phyloP scores from a whole-genome alignment of 2,329 filamentous ascomycete species.

The Fusarium foetens region DNA sequence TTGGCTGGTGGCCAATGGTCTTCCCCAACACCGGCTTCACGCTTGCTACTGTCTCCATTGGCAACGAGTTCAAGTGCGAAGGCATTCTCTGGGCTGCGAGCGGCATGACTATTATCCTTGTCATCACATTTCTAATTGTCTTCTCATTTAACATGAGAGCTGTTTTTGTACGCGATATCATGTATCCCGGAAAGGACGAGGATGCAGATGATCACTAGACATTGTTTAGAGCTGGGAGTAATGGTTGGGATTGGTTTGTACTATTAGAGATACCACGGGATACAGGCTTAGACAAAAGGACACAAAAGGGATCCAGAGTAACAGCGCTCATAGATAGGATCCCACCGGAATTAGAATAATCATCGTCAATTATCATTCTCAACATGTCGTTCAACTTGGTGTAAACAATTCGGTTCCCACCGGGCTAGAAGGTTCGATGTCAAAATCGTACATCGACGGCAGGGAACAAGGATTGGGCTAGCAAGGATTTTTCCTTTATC shows the following conservation, averaged over 20 bases:
- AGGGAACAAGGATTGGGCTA: neutral
- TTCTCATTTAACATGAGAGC: constrained; percentile 57
- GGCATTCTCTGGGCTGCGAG: constrained; percentile 59
- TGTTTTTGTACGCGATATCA: constrained; percentile 62
- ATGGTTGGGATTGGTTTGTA: neutral
- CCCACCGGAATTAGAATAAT: neutral
- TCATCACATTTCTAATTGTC: constrained; percentile 57
- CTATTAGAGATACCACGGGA: constrained; percentile 26
- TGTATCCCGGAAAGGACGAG: constrained; percentile 66
- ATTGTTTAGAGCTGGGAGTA: neutral
- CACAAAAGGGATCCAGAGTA: neutral
- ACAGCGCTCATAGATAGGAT: neutral
- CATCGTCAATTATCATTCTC: neutral
- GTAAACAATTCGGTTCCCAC: neutral
- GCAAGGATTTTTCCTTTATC: neutral
- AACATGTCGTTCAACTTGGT: neutral
- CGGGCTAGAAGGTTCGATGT: constrained; percentile 10
- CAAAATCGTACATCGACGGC: neutral
- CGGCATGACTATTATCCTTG: constrained; percentile 60
- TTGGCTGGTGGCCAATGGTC: constrained; percentile 73
- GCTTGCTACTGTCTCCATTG: constrained; percentile 65
- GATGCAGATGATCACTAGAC: constrained; percentile 60
- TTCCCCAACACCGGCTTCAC: constrained; percentile 71
- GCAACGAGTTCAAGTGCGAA: constrained; percentile 58
- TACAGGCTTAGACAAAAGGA: constrained; percentile 18